A percentile compares a stretch with the other conserved stretches of the same genome.
Evolutionary conservation across 495 filamentous ascomycete genomes (phyloP).

Genomic region (Xylaria castorea): DNA sequence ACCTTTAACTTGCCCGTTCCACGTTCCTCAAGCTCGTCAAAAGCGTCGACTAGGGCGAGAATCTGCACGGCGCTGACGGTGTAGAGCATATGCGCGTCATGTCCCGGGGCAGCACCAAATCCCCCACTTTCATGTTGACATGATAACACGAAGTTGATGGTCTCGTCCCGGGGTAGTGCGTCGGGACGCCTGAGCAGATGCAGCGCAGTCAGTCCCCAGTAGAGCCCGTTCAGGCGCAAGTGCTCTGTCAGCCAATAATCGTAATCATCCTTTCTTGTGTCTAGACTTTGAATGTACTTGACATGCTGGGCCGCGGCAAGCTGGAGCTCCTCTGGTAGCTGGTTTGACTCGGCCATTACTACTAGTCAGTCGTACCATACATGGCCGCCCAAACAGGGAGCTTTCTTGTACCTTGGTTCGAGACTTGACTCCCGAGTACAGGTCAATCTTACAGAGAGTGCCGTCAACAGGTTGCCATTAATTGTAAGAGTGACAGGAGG

Average conservation of each 20-base stretch:
- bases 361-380: background rate
- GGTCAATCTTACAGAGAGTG: background rate
- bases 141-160: constrained; percentile 88
- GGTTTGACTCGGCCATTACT: constrained; percentile 38
- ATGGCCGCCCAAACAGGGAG: background rate
- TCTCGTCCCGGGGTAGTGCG: constrained; percentile 78
- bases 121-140: constrained; percentile 88
- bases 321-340: constrained; percentile 65
- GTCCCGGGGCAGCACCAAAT: constrained; percentile 90
- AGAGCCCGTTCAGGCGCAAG: constrained; percentile 90
- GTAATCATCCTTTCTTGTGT: constrained; percentile 89
- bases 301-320: constrained; percentile 81
- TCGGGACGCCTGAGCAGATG: constrained; percentile 83
- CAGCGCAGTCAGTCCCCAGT: constrained; percentile 92
- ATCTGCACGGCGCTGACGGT: constrained; percentile 95
- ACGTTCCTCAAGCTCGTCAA: constrained; percentile 77
- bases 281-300: constrained; percentile 89
- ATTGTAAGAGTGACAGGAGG: background rate
- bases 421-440: background rate
- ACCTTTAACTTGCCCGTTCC: constrained; percentile 75
- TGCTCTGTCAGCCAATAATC: constrained; percentile 98
- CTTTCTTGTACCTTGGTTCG: background rate
- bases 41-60: constrained; percentile 79
- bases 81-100: constrained; percentile 94
- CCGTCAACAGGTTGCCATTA: background rate